Evolutionary conservation across 2,329 filamentous ascomycete genomes (phyloP).

Genomic region (Ceratocystis ficicola): DNA sequence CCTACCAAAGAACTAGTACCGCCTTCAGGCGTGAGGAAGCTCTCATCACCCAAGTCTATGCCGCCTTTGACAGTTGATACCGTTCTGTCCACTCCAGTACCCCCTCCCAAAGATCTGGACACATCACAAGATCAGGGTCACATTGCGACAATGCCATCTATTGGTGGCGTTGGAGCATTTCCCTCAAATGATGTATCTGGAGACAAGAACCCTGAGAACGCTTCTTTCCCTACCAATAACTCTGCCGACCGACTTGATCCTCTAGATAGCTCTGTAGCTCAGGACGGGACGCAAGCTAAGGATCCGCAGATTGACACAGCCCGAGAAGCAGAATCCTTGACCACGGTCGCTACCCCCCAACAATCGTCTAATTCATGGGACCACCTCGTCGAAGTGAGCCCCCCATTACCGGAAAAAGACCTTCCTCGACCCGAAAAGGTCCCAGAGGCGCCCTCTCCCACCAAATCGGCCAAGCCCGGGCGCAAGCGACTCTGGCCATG

Average conservation of each 20-base stretch:
- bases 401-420: neutral
- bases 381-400: neutral
- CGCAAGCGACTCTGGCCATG: conserved; percentile 19
- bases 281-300: neutral
- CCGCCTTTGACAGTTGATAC: neutral
- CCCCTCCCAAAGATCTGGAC: neutral
- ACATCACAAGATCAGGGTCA: neutral
- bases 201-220: neutral
- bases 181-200: neutral
- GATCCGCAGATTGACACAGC: neutral
- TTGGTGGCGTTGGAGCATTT: neutral
- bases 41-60: neutral
- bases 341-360: neutral
- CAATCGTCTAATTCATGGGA: neutral
- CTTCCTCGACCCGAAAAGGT: neutral
- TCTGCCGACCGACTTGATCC: neutral
- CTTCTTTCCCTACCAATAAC: neutral
- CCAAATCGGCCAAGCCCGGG: conserved; percentile 5
- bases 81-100: neutral
- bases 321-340: neutral
- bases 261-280: neutral
- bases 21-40: neutral
- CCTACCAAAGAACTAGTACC: neutral
- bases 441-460: neutral
- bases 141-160: neutral